phyloP scores from a whole-genome alignment of 305 asterid species.

The Fraxinus velutina region DNA sequence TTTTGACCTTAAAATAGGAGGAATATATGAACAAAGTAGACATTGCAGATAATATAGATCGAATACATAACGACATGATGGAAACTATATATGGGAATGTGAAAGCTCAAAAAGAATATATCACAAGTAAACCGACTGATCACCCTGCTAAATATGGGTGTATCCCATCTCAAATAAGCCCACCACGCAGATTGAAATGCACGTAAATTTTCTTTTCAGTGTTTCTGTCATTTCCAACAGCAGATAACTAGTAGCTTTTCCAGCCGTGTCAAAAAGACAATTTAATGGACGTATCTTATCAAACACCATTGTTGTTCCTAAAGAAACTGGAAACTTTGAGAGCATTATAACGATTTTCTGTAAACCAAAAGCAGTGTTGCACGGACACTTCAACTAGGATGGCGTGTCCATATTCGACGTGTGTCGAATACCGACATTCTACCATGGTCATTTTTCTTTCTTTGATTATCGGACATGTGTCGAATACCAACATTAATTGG shows the following conservation, averaged over 20 bases:
- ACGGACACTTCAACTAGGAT: neutral
- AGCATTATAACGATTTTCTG: neutral
- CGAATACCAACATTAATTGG: neutral
- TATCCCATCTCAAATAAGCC: neutral
- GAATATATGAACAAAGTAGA: neutral
- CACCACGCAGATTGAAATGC: slow-evolving; percentile 7
- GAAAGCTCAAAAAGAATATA: neutral
- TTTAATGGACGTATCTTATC: neutral
- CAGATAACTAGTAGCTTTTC: neutral
- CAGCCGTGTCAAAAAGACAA: neutral
- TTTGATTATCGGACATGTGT: neutral
- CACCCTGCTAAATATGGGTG: neutral
- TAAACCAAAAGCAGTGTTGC: neutral
- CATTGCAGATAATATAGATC: neutral
- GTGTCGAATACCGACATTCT: neutral
- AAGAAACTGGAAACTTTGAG: neutral
- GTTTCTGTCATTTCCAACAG: slow-evolving; percentile 1
- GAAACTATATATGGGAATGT: neutral
- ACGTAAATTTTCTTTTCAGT: neutral
- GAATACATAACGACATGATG: neutral
- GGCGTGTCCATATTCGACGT: neutral
- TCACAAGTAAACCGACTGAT: neutral
- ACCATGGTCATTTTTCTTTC: neutral
- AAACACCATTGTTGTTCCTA: slow-evolving; percentile 3
- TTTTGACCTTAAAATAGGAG: neutral